These are phyloP conservation scores for Stagonosporopsis chrysanthemi DNA, from an alignment of 2,329 filamentous ascomycete genomes.

Conservation along the genomic window DNA sequence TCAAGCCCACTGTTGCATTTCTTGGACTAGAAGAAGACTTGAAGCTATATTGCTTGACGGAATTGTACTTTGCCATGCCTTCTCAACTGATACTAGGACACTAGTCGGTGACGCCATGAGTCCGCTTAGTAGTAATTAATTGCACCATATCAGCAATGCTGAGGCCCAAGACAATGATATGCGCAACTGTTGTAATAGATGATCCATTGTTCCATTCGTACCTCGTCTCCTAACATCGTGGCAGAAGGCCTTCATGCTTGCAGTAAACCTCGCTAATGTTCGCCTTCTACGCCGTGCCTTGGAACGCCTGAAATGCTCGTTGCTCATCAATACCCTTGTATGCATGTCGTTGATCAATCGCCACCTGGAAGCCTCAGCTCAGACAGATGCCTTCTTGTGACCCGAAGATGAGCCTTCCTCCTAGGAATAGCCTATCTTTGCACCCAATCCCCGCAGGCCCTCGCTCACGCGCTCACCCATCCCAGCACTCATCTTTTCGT, in stretches of 20 bases:
- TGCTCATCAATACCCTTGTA: neutral
- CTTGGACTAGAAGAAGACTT: too few species aligned
- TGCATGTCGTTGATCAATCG: neutral
- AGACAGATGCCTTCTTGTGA: neutral
- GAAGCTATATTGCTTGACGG: too few species aligned
- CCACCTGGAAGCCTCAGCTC: neutral
- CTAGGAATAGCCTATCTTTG: slow-evolving; percentile 42
- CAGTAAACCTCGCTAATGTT: slow-evolving; percentile 3
- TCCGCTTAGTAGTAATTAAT: neutral
- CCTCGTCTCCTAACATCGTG: neutral
- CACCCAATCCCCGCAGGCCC: slow-evolving; percentile 38
- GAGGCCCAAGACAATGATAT: neutral
- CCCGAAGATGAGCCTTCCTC: neutral
- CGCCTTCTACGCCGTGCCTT: slow-evolving; percentile 13
- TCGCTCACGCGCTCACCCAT: slow-evolving; percentile 35
- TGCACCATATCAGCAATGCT: neutral
- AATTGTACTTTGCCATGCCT: too few species aligned
- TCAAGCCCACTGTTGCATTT: too few species aligned
- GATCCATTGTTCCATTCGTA: neutral
- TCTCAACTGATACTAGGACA: too few species aligned
- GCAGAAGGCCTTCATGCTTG: neutral
- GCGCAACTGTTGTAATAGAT: neutral
- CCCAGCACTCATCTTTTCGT: slow-evolving; percentile 22
- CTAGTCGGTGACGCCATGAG: neutral
- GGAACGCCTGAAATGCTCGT: slow-evolving; percentile 20